Percentiles rank a stretch among this genome's conserved stretches.
These are phyloP conservation scores for Cystobasidium onofrii DNA, from an alignment of 768 basidiomycete genomes.

Conservation along the genomic window DNA sequence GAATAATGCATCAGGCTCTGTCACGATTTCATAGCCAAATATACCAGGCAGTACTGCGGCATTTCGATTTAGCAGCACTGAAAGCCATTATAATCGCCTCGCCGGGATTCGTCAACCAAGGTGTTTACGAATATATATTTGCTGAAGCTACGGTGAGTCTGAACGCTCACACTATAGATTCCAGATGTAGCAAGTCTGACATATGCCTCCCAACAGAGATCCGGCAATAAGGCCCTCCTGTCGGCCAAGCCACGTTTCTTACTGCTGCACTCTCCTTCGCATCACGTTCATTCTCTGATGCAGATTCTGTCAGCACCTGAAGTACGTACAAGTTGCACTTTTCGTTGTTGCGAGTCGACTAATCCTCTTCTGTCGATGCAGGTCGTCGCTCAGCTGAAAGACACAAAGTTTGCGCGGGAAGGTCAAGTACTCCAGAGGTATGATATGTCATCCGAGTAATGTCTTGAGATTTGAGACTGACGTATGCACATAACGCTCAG, in stretches of 20 bases:
- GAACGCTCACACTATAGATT: not conserved
- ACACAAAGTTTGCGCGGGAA: conserved; percentile 93
- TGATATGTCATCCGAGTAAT: conserved; percentile 48
- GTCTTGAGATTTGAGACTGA: not conserved
- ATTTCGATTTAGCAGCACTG: conserved; percentile 75
- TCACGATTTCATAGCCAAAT: conserved; percentile 69
- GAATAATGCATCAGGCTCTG: not conserved
- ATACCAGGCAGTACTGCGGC: conserved; percentile 76
- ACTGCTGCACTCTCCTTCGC: conserved; percentile 81
- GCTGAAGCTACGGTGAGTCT: conserved; percentile 57
- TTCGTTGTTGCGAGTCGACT: not conserved
- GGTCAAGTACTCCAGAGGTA: conserved; percentile 83
- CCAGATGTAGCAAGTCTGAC: not conserved
- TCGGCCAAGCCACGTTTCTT: conserved; percentile 73
- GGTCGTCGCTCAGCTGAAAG: conserved; percentile 70
- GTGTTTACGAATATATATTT: conserved; percentile 73
- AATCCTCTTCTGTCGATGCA: conserved; percentile 43
- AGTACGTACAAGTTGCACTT: conserved; percentile 49
- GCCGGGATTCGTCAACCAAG: conserved; percentile 89
- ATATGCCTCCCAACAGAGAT: conserved; percentile 45
- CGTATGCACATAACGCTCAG: conserved; percentile 47
- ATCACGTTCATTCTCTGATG: conserved; percentile 90
- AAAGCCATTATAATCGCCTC: conserved; percentile 92
- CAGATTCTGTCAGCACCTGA: conserved; percentile 92
- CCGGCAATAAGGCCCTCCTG: conserved; percentile 74